Evolutionary conservation across 1,284 basidiomycete genomes (phyloP), one percentile per base, ranked within the genome.

Genomic region (Rhodotorula sp.): DNA sequence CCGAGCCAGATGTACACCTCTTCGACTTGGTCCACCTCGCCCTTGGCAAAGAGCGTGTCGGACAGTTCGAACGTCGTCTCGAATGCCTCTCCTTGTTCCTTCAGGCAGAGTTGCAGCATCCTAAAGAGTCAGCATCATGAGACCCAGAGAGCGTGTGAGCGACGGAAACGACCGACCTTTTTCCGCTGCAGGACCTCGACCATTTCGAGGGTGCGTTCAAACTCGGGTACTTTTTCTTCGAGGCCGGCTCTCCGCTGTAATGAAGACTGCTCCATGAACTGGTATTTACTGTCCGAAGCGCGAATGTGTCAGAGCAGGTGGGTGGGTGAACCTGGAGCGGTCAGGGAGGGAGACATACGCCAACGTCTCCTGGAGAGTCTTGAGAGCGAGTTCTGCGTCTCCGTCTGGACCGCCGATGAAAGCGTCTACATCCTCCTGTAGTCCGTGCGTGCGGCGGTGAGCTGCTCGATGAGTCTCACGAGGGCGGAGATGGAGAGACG

Each of bases 1-100:
- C 97, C 95, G 31, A 99, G 88, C 95, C 95, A 99, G 47, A 99
- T 84, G 78, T 90, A 93, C 16, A 98, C 95, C 1, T 89, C 89
- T 69, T 95, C 93, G 0, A 89, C 90, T 71, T 94, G 89, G 59
- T 92, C 88, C 7, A 98, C 83, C 76, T 90, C 87, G 6, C 95
- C 95, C 79, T 95, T 92, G 16, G 94, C 93, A 76, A 87, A 98
- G 2, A 99, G 85, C 23, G 95, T 98, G 79, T 99, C 95, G 77
- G 94, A 97, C 70, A 99, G 85, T 82, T 99, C 95, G 77, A 97
- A 99, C 0, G 93, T 91, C 0, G 93, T 94, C 72, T 85, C 89
- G 70, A 95, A 80, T 10, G 89, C 85, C 78, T 89, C 87, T 75
- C 79, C 64, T 78, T 76, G 77, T 65, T 80, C 78, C 75, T 79